Evolutionary conservation across 371 early-diverging fungal genomes (phyloP), one percentile per base, ranked within the genome.

Genomic region (Rhizoclosmatium hyalinum): DNA sequence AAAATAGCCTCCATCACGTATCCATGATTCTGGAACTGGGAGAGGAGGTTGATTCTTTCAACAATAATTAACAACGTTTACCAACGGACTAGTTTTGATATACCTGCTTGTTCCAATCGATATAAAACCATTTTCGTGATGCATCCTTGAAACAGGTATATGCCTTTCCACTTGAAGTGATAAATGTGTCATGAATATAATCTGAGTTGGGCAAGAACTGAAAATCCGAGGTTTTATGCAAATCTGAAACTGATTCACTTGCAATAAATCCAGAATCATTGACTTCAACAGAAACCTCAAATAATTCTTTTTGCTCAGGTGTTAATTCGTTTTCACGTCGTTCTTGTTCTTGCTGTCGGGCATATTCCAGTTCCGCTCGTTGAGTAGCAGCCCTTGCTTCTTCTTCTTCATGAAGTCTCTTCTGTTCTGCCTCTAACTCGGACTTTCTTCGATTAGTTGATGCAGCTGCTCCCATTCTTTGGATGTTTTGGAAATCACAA

Each of bases 51-150:
- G 58, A 58, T 58, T 58, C 58, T 58, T 17, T 58, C 19, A 17
- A 6, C 6, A 58, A n/a, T 19, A 17, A 50, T 17, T 50, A 12
- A 50, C 6, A 12, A 10, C 58, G 58, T 17, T 58, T 32, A 21
- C 6, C 8, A 58, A 21, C 8, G 19, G 39, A 63, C 14, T 39
- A 32, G n/a, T 43, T 21, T 39, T 12, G 41, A 4, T n/a, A 43
- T n/a, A 63, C 63, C 63, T 32, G 63, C 43, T 63, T 63, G 8
- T 66, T 50, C 66, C 66, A 66, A 24, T 66, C 66, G 6, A 66
- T 50, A 42, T 47, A 66, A 21, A n/a, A 66, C 66, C 66, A 66
- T 21, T 47, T 50, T 24, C 17, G 14, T 66, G 66, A 66, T 6
- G 45, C 65, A 64, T 47, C 66, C 50, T 47, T 4, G 24, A 66